A percentile compares a stretch with the other conserved stretches of the same genome.
Conservation (phyloP, 1,284 basidiomycete species). For the Ganoderma lucidum region DNA sequence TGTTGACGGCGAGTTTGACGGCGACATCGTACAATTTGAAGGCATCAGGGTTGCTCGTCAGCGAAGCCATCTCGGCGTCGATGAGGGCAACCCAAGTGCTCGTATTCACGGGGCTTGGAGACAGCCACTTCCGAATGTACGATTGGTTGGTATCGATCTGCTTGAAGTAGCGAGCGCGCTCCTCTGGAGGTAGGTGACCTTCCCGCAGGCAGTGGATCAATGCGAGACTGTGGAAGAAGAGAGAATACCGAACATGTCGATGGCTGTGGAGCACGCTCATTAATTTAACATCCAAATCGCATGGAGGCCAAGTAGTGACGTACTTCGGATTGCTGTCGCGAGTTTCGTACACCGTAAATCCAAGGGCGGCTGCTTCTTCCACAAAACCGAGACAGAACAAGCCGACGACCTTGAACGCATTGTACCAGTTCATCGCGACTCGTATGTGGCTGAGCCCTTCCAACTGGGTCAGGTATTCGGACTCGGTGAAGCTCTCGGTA, state of each 20-base stretch:
- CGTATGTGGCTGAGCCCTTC: slow-evolving; percentile 55
- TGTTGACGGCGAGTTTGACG: slow-evolving; percentile 69
- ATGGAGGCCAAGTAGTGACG: slow-evolving; percentile 24
- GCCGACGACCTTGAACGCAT: slow-evolving; percentile 71
- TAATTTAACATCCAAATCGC: slow-evolving; percentile 1
- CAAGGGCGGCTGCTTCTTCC: slow-evolving; percentile 65
- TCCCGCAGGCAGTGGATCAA: slow-evolving; percentile 64
- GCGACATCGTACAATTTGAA: slow-evolving; percentile 73
- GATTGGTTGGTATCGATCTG: slow-evolving; percentile 67
- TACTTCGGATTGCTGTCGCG: slow-evolving; percentile 70
- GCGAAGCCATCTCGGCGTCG: slow-evolving; percentile 70
- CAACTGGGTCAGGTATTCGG: slow-evolving; percentile 55
- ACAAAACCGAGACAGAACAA: slow-evolving; percentile 67
- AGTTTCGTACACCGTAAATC: slow-evolving; percentile 66
- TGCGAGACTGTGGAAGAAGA: slow-evolving; percentile 74
- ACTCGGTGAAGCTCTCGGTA: slow-evolving; percentile 66
- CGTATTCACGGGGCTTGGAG: slow-evolving; percentile 71
- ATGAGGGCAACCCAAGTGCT: slow-evolving; percentile 73
- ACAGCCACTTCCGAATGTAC: slow-evolving; percentile 72
- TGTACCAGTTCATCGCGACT: slow-evolving; percentile 70
- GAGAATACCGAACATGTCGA: slow-evolving; percentile 67
- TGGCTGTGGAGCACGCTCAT: slow-evolving; percentile 50
- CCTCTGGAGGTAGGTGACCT: slow-evolving; percentile 47
- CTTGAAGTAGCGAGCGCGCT: slow-evolving; percentile 52
- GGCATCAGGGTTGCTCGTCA: slow-evolving; percentile 61